Percentiles rank a stretch among this genome's conserved stretches.
Conservation (phyloP, 1,284 basidiomycete species). For the Abortiporus biennis region DNA sequence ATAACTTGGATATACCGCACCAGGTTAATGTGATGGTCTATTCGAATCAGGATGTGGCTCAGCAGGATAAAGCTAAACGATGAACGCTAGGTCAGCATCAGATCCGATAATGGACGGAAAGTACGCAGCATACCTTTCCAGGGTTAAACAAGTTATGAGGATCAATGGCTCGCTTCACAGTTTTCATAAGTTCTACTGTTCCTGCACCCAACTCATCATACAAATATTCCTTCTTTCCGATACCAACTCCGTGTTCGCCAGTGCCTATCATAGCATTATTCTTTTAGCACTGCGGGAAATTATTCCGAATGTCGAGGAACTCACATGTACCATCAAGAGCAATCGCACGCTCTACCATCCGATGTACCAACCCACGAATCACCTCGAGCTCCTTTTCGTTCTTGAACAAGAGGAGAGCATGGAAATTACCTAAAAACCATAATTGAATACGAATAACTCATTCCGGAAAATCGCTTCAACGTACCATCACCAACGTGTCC, state of each 20-base stretch:
- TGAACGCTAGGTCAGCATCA: background rate
- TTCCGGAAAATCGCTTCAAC: too few relatives aligned
- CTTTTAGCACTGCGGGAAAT: background rate
- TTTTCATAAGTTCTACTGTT: constrained; percentile 83
- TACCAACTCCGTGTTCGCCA: constrained; percentile 85
- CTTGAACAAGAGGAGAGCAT: constrained; percentile 52
- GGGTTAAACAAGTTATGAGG: constrained; percentile 80
- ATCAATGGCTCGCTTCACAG: constrained; percentile 73
- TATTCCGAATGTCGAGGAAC: constrained; percentile 13
- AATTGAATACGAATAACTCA: too few relatives aligned
- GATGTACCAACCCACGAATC: constrained; percentile 49
- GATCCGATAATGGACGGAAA: background rate
- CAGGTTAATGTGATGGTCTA: too few relatives aligned
- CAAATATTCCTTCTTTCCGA: constrained; percentile 78
- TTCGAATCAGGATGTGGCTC: constrained; percentile 1
- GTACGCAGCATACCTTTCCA: constrained; percentile 54
- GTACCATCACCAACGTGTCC: constrained; percentile 87
- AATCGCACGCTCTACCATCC: constrained; percentile 71
- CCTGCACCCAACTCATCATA: constrained; percentile 75
- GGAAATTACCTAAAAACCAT: constrained; percentile 42
- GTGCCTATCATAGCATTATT: constrained; percentile 37
- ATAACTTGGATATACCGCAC: too few relatives aligned
- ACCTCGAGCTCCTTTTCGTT: constrained; percentile 51
- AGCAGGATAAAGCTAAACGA: constrained; percentile 16
- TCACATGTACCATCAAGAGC: constrained; percentile 72